Conservation (phyloP, 306 rosid species). For the Quercus rubra region DNA sequence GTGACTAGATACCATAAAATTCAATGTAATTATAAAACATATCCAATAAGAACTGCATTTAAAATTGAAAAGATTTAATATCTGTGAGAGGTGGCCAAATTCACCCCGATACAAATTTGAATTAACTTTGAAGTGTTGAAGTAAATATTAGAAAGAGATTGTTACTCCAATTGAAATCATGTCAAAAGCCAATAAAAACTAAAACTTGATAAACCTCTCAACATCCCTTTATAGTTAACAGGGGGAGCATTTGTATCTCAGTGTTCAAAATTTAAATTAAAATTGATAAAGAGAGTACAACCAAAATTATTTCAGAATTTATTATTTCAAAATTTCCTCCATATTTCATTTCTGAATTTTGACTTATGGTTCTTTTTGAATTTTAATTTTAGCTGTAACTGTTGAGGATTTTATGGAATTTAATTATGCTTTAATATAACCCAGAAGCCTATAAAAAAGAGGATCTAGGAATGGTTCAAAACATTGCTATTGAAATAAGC, state of each 20-base stretch:
- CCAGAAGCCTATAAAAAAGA: too few species aligned
- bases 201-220: not conserved
- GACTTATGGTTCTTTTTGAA: too few species aligned
- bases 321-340: too few species aligned
- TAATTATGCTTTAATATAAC: too few species aligned
- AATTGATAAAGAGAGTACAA: too few species aligned
- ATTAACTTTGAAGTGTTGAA: not conserved
- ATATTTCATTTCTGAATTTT: too few species aligned
- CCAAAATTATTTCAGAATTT: too few species aligned
- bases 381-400: too few species aligned
- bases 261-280: not conserved
- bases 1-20: not conserved
- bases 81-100: not conserved
- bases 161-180: not conserved
- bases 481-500: too few species aligned
- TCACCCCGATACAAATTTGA: not conserved
- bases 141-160: not conserved
- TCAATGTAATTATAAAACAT: not conserved
- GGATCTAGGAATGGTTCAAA: too few species aligned
- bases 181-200: not conserved
- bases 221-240: not conserved
- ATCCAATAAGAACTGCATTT: not conserved
- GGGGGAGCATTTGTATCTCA: not conserved
- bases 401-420: too few species aligned
- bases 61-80: not conserved